phyloP scores from a whole-genome alignment of 2,329 filamentous ascomycete genomes.

The Passalora sequoiae region DNA sequence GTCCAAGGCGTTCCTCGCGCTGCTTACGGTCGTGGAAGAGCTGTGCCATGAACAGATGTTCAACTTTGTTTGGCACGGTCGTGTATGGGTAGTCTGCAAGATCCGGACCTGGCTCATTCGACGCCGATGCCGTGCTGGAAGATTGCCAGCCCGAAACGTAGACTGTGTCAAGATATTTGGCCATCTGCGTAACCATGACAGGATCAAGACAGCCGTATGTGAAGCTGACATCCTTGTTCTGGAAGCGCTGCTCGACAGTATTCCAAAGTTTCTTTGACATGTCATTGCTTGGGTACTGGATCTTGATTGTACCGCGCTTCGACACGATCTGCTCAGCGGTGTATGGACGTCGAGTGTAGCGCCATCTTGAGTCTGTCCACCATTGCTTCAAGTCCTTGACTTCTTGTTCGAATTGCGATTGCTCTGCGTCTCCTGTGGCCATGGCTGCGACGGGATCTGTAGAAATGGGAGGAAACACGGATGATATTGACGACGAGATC shows the following conservation, averaged over 20 bases:
- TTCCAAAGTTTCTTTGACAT: conserved; percentile 93
- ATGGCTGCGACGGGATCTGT: conserved; percentile 20
- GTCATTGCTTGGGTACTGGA: conserved; percentile 84
- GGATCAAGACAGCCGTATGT: conserved; percentile 97
- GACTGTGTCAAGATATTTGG: conserved; percentile 95
- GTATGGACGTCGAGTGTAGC: conserved; percentile 85
- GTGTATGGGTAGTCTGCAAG: conserved; percentile 92
- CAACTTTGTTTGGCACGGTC: conserved; percentile 96
- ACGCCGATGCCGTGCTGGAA: conserved; percentile 89
- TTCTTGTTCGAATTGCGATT: conserved; percentile 72
- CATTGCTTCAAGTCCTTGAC: conserved; percentile 85
- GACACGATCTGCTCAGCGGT: conserved; percentile 95
- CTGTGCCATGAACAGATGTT: conserved; percentile 96
- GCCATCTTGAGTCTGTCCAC: conserved; percentile 92
- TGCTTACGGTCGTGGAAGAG: conserved; percentile 99
- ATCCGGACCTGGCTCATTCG: conserved; percentile 95
- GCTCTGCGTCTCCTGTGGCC: conserved; percentile 55
- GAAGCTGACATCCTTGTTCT: conserved; percentile 81
- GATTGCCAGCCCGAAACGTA: conserved; percentile 99
- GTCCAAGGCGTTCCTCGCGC: conserved; percentile 83
- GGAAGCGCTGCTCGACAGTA: conserved; percentile 78
- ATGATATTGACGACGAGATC: conserved; percentile 26
- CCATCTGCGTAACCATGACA: conserved; percentile 99
- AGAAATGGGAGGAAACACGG: conserved; percentile 24
- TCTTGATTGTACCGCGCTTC: conserved; percentile 85